Evolutionary conservation across 2,329 filamentous ascomycete genomes (phyloP).

Genomic region (Penicillium polonicum): DNA sequence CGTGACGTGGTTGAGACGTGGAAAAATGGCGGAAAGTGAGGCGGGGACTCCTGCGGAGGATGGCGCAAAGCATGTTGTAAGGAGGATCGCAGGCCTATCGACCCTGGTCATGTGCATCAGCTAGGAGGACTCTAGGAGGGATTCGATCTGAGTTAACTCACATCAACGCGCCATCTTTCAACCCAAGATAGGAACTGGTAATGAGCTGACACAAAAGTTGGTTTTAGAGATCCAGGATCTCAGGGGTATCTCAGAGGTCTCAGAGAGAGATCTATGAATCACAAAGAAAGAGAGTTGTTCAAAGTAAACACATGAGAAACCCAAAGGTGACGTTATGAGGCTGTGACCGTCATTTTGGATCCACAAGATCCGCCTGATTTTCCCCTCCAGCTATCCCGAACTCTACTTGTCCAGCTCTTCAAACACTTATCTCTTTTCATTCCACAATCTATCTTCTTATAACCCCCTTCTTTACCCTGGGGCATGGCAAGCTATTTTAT

Average conservation of each 20-base stretch:
- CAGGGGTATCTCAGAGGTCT: too few relatives aligned
- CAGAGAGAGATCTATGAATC: neutral
- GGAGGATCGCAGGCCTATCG: neutral
- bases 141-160: neutral
- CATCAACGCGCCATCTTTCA: constrained; percentile 9
- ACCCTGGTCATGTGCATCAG: constrained; percentile 4
- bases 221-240: neutral
- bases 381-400: constrained; percentile 1
- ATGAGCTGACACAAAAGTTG: neutral
- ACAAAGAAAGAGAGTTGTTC: neutral
- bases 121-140: neutral
- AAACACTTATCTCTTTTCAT: neutral
- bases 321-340: constrained; percentile 6
- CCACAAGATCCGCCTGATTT: constrained; percentile 8
- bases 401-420: neutral
- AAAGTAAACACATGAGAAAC: neutral
- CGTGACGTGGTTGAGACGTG: constrained; percentile 37
- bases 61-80: constrained; percentile 22
- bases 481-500: neutral
- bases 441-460: neutral
- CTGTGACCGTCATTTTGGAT: constrained; percentile 2
- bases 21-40: constrained; percentile 41
- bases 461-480: neutral
- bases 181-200: neutral
- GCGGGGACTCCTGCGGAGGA: constrained; percentile 15